A percentile compares a stretch with the other conserved stretches of the same genome.
These are phyloP conservation scores for Copromyces sp. DNA, from an alignment of 495 filamentous ascomycete genomes.

Conservation along the genomic window DNA sequence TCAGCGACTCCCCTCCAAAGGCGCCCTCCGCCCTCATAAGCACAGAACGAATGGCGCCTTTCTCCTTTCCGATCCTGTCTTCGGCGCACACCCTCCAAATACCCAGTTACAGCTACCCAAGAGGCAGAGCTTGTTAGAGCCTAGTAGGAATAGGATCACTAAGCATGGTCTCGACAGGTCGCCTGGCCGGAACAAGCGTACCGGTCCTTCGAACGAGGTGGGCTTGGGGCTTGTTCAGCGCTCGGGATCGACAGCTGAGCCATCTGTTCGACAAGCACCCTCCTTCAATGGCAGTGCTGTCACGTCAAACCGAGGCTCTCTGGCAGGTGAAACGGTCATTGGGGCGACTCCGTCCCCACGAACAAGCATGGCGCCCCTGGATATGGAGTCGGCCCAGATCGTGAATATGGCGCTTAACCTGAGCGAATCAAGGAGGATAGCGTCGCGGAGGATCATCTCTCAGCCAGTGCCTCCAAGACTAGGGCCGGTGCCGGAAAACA, in stretches of 20 bases:
- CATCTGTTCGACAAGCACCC: not conserved
- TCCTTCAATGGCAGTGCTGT: slow-evolving; percentile 1
- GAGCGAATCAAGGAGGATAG: slow-evolving; percentile 68
- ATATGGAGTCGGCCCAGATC: slow-evolving; percentile 73
- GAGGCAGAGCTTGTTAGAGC: slow-evolving; percentile 11
- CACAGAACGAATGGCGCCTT: slow-evolving; percentile 35
- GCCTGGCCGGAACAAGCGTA: not conserved
- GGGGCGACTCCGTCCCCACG: slow-evolving; percentile 5
- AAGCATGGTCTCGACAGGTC: slow-evolving; percentile 5
- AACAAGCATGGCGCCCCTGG: slow-evolving; percentile 28
- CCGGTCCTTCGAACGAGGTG: not conserved
- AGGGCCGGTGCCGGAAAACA: slow-evolving; percentile 31
- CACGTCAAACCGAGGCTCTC: slow-evolving; percentile 10
- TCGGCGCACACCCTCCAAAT: slow-evolving; percentile 1
- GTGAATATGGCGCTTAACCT: slow-evolving; percentile 83
- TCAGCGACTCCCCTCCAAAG: slow-evolving; percentile 13
- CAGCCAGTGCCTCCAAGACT: slow-evolving; percentile 38
- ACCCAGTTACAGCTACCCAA: slow-evolving; percentile 3
- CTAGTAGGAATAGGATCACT: not conserved
- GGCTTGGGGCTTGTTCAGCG: not conserved
- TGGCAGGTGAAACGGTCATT: slow-evolving; percentile 12
- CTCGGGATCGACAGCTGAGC: not conserved
- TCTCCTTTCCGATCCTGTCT: slow-evolving; percentile 31
- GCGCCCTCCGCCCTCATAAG: slow-evolving; percentile 26
- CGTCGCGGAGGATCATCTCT: slow-evolving; percentile 44